These are phyloP conservation scores for Diospyros lotus DNA, from an alignment of 148 eudicot genomes.

Conservation along the genomic window DNA sequence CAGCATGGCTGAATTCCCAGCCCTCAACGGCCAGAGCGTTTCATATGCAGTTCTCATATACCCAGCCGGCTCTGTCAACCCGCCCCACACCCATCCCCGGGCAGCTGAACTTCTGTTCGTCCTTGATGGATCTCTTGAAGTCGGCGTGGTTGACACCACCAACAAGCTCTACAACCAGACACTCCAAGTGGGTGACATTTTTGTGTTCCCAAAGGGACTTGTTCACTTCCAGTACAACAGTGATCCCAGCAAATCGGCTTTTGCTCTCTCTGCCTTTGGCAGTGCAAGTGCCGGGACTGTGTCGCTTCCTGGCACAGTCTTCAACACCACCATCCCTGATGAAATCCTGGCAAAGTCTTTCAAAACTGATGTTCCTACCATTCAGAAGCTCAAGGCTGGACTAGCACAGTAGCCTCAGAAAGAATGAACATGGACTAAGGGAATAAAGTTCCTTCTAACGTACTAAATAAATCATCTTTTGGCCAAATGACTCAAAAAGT, in stretches of 20 bases:
- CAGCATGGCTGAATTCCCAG: conserved; percentile 18
- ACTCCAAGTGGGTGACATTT: conserved; percentile 4
- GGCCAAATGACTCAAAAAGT: no score
- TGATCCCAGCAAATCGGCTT: neutral
- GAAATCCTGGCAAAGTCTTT: conserved; percentile 7
- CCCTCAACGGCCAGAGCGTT: conserved; percentile 19
- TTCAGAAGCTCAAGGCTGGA: conserved; percentile 15
- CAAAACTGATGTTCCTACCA: conserved; percentile 13
- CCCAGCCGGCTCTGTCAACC: conserved; percentile 3
- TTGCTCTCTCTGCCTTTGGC: conserved; percentile 9
- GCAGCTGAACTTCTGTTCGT: conserved; percentile 7
- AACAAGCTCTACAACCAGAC: conserved; percentile 5
- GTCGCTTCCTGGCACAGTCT: conserved; percentile 9
- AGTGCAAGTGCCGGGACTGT: conserved; percentile 11
- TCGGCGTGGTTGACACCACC: conserved; percentile 15
- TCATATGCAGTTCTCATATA: conserved; percentile 5
- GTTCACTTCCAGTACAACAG: conserved; percentile 13
- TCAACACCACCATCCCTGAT: conserved; percentile 4
- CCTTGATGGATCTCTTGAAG: conserved; percentile 5
- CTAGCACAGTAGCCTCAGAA: no score
- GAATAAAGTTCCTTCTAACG: no score
- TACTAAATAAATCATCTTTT: no score
- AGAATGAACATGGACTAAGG: no score
- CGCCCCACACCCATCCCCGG: conserved; percentile 15
- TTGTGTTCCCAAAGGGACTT: conserved; percentile 11